Evolutionary conservation across 306 rosid genomes (phyloP).

Genomic region (Trifolium subterraneum): DNA sequence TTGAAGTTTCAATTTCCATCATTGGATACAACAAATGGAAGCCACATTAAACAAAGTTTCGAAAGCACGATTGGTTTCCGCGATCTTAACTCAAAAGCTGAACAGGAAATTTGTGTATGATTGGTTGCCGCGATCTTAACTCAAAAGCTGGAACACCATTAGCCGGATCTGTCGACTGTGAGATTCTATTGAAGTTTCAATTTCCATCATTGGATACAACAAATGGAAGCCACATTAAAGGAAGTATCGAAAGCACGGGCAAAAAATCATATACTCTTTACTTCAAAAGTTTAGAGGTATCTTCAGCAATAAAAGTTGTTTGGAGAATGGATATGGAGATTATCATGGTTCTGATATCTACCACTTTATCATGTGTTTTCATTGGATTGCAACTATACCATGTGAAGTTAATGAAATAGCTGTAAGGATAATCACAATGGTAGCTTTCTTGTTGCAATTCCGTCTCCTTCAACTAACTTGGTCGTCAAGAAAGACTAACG

Average conservation of each 20-base stretch:
- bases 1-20: slow-evolving; percentile 62
- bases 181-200: slow-evolving; percentile 57
- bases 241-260: slow-evolving; percentile 62
- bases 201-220: slow-evolving; percentile 45
- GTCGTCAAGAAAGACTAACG: slow-evolving; percentile 53
- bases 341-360: slow-evolving; percentile 59
- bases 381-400: slow-evolving; percentile 60
- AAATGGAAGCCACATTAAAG: slow-evolving; percentile 37
- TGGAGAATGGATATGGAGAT: slow-evolving; percentile 67
- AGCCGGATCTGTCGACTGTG: slow-evolving; percentile 53
- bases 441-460: slow-evolving; percentile 61
- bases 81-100: too few species aligned
- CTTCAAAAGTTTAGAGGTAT: slow-evolving; percentile 49
- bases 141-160: slow-evolving; percentile 7
- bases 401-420: slow-evolving; percentile 57
- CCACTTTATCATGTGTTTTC: slow-evolving; percentile 62
- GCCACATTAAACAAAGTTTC: slow-evolving; percentile 49
- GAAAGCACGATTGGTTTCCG: too few species aligned
- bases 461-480: slow-evolving; percentile 59
- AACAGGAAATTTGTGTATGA: slow-evolving; percentile 77
- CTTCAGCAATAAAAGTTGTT: slow-evolving; percentile 42
- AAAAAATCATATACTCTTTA: slow-evolving; percentile 50
- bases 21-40: slow-evolving; percentile 2
- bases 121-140: slow-evolving; percentile 57
- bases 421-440: slow-evolving; percentile 53